Base-by-base conservation (phyloP, 371 early-diverging fungal genomes). In the Apophysomyces ossiformis region DNA sequence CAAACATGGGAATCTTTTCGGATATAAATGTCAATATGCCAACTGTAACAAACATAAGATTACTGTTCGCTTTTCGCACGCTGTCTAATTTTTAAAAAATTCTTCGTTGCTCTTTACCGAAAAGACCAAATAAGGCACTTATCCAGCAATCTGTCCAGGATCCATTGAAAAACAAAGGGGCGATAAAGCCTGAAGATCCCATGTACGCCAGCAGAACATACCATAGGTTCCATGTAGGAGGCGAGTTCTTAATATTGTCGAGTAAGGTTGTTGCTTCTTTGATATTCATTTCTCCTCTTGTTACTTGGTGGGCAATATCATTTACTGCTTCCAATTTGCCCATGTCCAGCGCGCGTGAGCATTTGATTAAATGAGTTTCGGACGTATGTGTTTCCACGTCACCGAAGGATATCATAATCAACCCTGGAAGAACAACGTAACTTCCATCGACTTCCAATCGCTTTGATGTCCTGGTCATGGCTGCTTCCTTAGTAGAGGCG, bases 351-450 rank as follows among this genome's bases (percentile, higher is more conserved):
- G 87, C 86, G 5, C 78, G 70, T 4, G 82, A 66, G 26, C 79
- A 76, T 37, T 86, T 82, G 68, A 91, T 84, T 16, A 91, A 67
- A 66, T 90, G 90, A 0, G 91, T 91, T 64, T 91, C 91, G 7
- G 90, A 89, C 0, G 91, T 87, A 38, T 90, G 87, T 1, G 90
- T 90, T 43, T 90, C 90, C 2, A 83, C 79, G 67, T 91, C 90
- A 16, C 89, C 87, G 73, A 91, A 91, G 26, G 86, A 83, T n/a
- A 89, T 76, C 58, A 91, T 82, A 70, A 91, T 87, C 41, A 89
- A 66, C 6, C 89, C 87, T 5, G 91, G 91, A 41, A 91, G 69
- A 26, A 87, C 83, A 41, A 84, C 65, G 62, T 85, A 87, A 44
- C 83, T 83, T 36, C 86, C 77, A 65, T 88, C 81, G 35, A 91